These are phyloP conservation scores for Vaccinium vitisidaea DNA, from an alignment of 148 eudicot genomes.

Conservation along the genomic window DNA sequence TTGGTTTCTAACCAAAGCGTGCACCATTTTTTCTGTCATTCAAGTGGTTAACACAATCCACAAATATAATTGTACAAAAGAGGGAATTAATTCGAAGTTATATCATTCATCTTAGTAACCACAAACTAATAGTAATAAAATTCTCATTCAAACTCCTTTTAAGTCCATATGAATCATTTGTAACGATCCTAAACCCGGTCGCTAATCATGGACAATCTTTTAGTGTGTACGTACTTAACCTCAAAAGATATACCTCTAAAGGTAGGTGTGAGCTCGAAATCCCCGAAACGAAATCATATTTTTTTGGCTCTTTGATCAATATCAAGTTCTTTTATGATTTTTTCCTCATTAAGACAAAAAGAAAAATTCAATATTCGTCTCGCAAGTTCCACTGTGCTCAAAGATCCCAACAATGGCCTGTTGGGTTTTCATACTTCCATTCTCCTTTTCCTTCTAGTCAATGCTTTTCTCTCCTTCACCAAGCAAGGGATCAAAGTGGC, in stretches of 20 bases:
- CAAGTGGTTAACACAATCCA: not conserved
- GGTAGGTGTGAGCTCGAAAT: not conserved
- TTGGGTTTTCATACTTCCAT: not conserved
- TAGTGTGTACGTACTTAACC: too few relatives aligned
- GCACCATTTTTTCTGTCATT: not conserved
- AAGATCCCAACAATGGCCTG: not conserved
- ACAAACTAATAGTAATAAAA: not conserved
- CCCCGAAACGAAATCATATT: not conserved
- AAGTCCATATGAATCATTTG: too few relatives aligned
- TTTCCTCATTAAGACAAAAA: not conserved
- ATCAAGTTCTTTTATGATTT: not conserved
- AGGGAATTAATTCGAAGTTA: not conserved
- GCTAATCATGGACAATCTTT: too few relatives aligned
- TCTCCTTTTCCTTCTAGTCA: not conserved
- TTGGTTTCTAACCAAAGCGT: not conserved
- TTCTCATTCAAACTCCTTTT: not conserved
- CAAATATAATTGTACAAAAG: not conserved
- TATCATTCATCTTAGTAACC: not conserved
- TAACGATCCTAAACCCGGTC: too few relatives aligned
- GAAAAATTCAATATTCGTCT: not conserved
- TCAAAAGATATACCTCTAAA: not conserved
- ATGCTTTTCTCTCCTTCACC: not conserved
- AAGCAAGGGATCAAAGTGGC: constrained; percentile 1
- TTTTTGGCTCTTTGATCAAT: not conserved
- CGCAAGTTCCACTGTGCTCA: not conserved